phyloP scores from a whole-genome alignment of 2,329 filamentous ascomycete genomes.

The Xylariaceae sp. region DNA sequence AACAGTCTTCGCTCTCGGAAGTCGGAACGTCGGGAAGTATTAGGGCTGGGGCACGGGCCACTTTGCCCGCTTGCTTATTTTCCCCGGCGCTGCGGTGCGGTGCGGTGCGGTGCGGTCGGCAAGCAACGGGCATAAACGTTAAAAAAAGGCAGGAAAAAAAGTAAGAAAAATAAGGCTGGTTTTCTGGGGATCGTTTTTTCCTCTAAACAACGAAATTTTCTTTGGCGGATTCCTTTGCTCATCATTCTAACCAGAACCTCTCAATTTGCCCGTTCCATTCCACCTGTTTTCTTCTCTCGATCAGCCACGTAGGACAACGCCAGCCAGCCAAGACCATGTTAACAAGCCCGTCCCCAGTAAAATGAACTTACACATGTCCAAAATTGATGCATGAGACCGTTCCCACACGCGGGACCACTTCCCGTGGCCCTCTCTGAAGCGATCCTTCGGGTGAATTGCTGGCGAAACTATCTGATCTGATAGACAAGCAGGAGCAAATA shows the following conservation, averaged over 20 bases:
- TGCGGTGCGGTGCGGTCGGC: no score
- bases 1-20: neutral
- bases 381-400: constrained; percentile 11
- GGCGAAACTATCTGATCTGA: neutral
- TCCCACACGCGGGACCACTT: neutral
- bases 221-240: neutral
- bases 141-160: neutral
- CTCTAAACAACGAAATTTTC: constrained; percentile 7
- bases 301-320: constrained; percentile 18
- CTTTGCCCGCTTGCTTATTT: neutral
- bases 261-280: constrained; percentile 9
- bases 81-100: no score
- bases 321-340: neutral
- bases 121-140: neutral
- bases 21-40: neutral
- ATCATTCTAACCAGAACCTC: constrained; percentile 17
- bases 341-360: neutral
- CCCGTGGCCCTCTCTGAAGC: neutral
- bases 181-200: neutral
- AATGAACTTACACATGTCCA: constrained; percentile 8
- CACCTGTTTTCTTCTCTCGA: constrained; percentile 16
- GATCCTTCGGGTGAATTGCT: neutral
- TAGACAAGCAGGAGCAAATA: neutral
- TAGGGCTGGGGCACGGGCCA: neutral
- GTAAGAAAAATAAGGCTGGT: neutral